Evolutionary conservation across 164 flowering plant species (phyloP).

Genomic region (Dillenia suffruticosa): DNA sequence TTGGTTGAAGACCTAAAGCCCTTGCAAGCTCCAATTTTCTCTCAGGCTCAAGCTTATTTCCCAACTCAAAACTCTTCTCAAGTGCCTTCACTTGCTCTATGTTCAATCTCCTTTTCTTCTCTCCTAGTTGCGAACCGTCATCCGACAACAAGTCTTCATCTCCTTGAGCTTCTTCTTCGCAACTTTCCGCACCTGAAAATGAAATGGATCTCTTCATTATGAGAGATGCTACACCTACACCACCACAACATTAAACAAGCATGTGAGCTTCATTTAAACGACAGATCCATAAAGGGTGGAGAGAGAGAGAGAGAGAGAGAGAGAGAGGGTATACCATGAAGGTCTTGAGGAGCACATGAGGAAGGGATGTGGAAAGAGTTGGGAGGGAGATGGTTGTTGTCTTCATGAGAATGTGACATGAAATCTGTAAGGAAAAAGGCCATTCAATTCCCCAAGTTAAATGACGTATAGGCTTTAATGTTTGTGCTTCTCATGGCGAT

Average conservation of each 20-base stretch:
- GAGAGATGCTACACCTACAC: conserved; percentile 25
- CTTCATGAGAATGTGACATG: conserved; percentile 29
- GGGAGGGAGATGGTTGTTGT: conserved; percentile 6
- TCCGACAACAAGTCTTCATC: conserved; percentile 56
- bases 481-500: too few species aligned
- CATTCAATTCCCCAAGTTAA: conserved; percentile 5
- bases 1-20: conserved; percentile 63
- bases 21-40: conserved; percentile 73
- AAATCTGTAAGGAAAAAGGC: conserved; percentile 28
- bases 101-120: conserved; percentile 68
- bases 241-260: neutral
- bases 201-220: conserved; percentile 53
- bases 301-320: conserved; percentile 5
- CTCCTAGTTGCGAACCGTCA: conserved; percentile 62
- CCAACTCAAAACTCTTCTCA: conserved; percentile 75
- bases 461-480: too few species aligned
- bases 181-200: conserved; percentile 37
- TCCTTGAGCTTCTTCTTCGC: conserved; percentile 28
- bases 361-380: conserved; percentile 26
- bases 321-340: conserved; percentile 21
- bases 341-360: conserved; percentile 29
- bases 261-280: neutral
- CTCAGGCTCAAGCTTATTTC: conserved; percentile 80
- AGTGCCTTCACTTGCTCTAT: conserved; percentile 73
- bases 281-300: neutral